These are phyloP conservation scores for Lotus japonicus DNA, from an alignment of 306 rosid species.

Conservation along the genomic window DNA sequence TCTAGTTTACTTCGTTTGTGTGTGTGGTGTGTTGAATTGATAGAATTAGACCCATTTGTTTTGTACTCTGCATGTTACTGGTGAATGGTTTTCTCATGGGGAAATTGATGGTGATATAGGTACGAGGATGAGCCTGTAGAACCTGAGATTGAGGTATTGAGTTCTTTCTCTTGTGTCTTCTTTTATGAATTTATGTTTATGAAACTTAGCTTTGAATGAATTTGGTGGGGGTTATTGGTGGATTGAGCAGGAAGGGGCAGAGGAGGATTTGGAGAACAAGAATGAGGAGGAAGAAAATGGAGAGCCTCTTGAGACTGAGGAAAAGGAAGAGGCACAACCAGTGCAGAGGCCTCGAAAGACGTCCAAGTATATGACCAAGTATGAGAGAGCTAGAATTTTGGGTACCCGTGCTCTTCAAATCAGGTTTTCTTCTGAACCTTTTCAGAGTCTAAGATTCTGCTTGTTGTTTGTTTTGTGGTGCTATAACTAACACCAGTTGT, in stretches of 20 bases:
- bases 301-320: constrained; percentile 58
- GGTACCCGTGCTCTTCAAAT: constrained; percentile 97
- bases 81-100: background rate
- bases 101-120: constrained; percentile 30
- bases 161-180: background rate
- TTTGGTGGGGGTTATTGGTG: background rate
- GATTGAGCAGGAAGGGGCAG: constrained; percentile 73
- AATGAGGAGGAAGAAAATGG: constrained; percentile 41
- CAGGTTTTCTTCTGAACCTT: constrained; percentile 40
- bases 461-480: background rate
- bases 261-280: constrained; percentile 70
- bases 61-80: background rate
- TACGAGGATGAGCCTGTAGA: constrained; percentile 85
- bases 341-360: constrained; percentile 66
- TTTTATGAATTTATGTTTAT: background rate
- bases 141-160: constrained; percentile 75
- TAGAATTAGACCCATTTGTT: background rate
- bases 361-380: constrained; percentile 84
- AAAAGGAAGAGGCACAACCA: constrained; percentile 42
- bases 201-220: background rate
- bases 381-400: constrained; percentile 87
- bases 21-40: background rate
- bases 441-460: background rate
- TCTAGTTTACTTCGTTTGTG: background rate
- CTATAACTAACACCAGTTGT: background rate